phyloP scores from a whole-genome alignment of 345 rosid genomes.

The Arabidopsis arenosa region DNA sequence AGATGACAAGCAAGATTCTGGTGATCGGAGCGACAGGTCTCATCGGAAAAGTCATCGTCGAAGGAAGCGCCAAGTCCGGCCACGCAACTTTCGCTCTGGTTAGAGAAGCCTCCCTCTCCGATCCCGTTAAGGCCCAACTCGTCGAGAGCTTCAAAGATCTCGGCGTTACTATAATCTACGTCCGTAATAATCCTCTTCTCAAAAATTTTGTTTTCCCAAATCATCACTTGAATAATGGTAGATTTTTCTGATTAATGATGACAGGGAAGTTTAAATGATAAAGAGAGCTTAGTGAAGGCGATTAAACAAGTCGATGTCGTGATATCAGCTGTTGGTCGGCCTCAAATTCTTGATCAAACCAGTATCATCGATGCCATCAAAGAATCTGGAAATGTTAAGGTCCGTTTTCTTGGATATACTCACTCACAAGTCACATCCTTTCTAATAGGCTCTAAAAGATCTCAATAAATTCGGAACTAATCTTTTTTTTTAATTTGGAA shows the following conservation, averaged over 20 bases:
- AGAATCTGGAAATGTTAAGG: slow-evolving; percentile 88
- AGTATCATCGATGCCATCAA: slow-evolving; percentile 81
- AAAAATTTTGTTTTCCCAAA: too few relatives aligned
- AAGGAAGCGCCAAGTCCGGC: slow-evolving; percentile 47
- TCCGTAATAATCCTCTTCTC: slow-evolving; percentile 17
- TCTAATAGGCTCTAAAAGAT: background rate
- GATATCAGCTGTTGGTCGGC: slow-evolving; percentile 64
- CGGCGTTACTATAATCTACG: slow-evolving; percentile 50
- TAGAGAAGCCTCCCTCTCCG: slow-evolving; percentile 47
- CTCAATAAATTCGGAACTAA: background rate
- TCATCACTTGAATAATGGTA: background rate
- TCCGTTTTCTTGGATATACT: slow-evolving; percentile 21
- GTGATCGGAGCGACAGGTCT: slow-evolving; percentile 52
- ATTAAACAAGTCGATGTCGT: slow-evolving; percentile 80
- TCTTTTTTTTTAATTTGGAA: background rate
- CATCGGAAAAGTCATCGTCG: slow-evolving; percentile 47
- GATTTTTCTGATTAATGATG: too few relatives aligned
- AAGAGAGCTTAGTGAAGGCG: slow-evolving; percentile 71
- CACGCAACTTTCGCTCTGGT: slow-evolving; percentile 52
- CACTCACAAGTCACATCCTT: background rate
- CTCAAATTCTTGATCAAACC: slow-evolving; percentile 62
- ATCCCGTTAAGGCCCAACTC: slow-evolving; percentile 46
- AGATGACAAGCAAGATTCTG: slow-evolving; percentile 48
- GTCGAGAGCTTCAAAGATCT: slow-evolving; percentile 43
- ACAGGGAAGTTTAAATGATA: slow-evolving; percentile 52